Evolutionary conservation across 1,284 basidiomycete species (phyloP).

Genomic region (Apiotrichum montevideense): DNA sequence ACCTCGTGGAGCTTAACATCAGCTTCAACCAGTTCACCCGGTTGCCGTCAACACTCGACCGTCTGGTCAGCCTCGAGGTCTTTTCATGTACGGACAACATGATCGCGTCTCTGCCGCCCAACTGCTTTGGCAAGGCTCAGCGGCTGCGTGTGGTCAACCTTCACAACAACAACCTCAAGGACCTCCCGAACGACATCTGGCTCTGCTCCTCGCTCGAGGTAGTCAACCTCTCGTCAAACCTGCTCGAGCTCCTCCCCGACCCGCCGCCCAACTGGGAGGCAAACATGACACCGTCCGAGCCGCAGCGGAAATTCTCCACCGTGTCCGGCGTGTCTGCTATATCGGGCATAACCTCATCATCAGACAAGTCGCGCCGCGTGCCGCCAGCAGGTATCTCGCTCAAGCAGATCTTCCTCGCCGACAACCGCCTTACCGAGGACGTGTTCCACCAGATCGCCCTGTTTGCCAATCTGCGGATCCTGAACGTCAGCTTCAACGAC

Average conservation of each 20-base stretch:
- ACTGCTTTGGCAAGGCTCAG: constrained; percentile 65
- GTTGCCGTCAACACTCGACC: constrained; percentile 74
- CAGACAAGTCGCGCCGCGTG: constrained; percentile 7
- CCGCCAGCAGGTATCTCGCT: constrained; percentile 19
- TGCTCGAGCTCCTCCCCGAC: constrained; percentile 68
- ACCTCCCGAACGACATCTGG: constrained; percentile 76
- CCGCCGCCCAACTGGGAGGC: constrained; percentile 49
- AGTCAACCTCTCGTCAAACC: constrained; percentile 86
- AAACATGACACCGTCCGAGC: constrained; percentile 7
- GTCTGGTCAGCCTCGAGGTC: constrained; percentile 62
- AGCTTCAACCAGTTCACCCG: constrained; percentile 82
- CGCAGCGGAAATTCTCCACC: constrained; percentile 21
- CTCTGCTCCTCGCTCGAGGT: constrained; percentile 65
- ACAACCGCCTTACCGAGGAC: constrained; percentile 83
- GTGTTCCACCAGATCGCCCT: constrained; percentile 67
- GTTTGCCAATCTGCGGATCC: constrained; percentile 67
- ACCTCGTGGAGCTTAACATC: constrained; percentile 66
- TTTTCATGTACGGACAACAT: constrained; percentile 88
- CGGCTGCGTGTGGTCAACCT: constrained; percentile 74
- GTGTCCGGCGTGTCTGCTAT: constrained; percentile 53
- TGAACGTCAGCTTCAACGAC: constrained; percentile 94
- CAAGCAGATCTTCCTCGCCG: constrained; percentile 69
- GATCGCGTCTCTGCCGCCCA: constrained; percentile 68
- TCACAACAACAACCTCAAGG: constrained; percentile 84
- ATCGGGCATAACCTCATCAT: constrained; percentile 52